A percentile compares a stretch with the other conserved stretches of the same genome.
Evolutionary conservation across 2,329 filamentous ascomycete genomes (phyloP).

Genomic region (Stromatinia cepivora): DNA sequence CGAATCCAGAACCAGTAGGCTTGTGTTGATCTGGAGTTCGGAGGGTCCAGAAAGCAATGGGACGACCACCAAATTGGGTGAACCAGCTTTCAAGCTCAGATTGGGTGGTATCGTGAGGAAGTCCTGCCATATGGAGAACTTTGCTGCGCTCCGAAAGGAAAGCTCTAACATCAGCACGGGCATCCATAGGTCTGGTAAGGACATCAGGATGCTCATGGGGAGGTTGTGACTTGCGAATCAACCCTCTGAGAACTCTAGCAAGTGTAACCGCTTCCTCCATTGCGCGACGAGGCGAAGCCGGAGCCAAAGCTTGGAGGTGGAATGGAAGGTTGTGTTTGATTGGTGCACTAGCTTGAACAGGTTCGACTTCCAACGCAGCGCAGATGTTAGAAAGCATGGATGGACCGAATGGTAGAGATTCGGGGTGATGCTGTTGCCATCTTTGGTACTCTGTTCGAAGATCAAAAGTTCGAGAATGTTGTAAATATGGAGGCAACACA

Average conservation of each 20-base stretch:
- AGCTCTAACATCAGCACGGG: constrained; percentile 90
- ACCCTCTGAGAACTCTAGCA: constrained; percentile 83
- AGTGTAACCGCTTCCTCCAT: constrained; percentile 98
- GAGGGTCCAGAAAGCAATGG: constrained; percentile 98
- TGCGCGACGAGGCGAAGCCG: constrained; percentile 89
- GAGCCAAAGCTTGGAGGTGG: constrained; percentile 92
- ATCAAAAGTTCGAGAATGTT: constrained; percentile 97
- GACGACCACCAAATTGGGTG: constrained; percentile 94
- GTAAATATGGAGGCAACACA: constrained; percentile 91
- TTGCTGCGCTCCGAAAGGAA: constrained; percentile 97
- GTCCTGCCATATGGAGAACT: constrained; percentile 94
- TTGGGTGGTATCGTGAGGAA: constrained; percentile 97
- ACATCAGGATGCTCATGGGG: constrained; percentile 93
- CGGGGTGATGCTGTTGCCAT: constrained; percentile 97
- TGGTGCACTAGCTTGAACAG: constrained; percentile 93
- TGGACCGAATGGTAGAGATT: constrained; percentile 93
- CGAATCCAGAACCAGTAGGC: constrained; percentile 97
- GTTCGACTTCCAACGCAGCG: constrained; percentile 95
- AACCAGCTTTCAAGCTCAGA: constrained; percentile 99
- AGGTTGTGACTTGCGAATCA: constrained; percentile 96
- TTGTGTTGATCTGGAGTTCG: constrained; percentile 98
- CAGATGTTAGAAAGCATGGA: constrained; percentile 97
- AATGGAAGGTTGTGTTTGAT: constrained; percentile 99
- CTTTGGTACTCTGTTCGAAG: constrained; percentile 96
- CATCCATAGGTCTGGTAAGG: constrained; percentile 92